phyloP scores from a whole-genome alignment of 495 filamentous ascomycete genomes.

The Letharia lupina region DNA sequence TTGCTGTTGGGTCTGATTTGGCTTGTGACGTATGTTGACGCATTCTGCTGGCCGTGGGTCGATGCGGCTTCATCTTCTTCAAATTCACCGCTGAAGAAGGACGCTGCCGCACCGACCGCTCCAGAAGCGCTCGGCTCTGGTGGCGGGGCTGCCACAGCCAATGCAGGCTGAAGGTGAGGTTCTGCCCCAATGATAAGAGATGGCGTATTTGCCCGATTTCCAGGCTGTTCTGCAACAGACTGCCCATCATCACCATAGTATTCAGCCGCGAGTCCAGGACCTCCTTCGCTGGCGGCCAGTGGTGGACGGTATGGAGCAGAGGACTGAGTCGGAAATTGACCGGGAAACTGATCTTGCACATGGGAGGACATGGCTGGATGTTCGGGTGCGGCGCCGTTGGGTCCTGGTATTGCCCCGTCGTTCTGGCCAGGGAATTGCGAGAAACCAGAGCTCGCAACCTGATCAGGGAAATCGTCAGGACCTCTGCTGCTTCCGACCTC shows the following conservation, averaged over 20 bases:
- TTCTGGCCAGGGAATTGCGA: constrained; percentile 41
- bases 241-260: constrained; percentile 61
- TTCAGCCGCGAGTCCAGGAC: constrained; percentile 52
- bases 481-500: constrained; percentile 15
- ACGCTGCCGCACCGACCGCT: constrained; percentile 43
- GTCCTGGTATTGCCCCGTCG: constrained; percentile 26
- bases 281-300: constrained; percentile 34
- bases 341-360: constrained; percentile 51
- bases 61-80: constrained; percentile 13
- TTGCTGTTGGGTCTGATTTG: constrained; percentile 14
- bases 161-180: constrained; percentile 44
- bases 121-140: constrained; percentile 46
- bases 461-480: constrained; percentile 33
- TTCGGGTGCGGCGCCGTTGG: constrained; percentile 19
- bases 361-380: constrained; percentile 40
- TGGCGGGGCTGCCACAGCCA: constrained; percentile 39
- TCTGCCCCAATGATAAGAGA: constrained; percentile 44
- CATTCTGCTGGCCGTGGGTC: constrained; percentile 10
- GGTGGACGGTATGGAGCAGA: constrained; percentile 45
- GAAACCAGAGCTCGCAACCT: constrained; percentile 32
- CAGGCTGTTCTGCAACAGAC: constrained; percentile 53
- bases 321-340: constrained; percentile 41
- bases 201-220: constrained; percentile 46
- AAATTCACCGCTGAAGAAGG: constrained; percentile 32
- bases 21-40: constrained; percentile 5